phyloP scores from a whole-genome alignment of 2,329 filamentous ascomycete genomes.

The Uncinocarpus reesii region DNA sequence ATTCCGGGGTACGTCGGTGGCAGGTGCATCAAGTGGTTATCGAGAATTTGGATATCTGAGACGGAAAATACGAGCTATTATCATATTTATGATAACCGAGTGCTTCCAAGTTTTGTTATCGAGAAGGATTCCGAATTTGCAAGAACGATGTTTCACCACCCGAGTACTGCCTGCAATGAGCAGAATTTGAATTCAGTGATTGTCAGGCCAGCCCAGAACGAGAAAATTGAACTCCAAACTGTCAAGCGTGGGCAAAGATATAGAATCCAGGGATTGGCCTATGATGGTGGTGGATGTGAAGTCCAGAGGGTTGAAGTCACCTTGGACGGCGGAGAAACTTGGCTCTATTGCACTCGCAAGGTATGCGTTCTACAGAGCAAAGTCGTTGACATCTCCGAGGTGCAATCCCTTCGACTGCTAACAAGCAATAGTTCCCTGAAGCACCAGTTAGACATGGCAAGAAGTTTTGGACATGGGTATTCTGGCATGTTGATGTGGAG shows the following conservation, averaged over 20 bases:
- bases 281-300: conserved; percentile 43
- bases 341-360: conserved; percentile 41
- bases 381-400: background rate
- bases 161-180: conserved; percentile 41
- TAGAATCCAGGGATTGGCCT: conserved; percentile 40
- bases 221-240: conserved; percentile 34
- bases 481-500: conserved; percentile 44
- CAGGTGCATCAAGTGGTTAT: conserved; percentile 36
- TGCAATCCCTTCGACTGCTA: conserved; percentile 14
- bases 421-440: conserved; percentile 35
- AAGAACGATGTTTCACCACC: conserved; percentile 39
- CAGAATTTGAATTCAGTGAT: conserved; percentile 44
- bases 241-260: conserved; percentile 34
- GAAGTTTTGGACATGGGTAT: conserved; percentile 47
- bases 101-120: conserved; percentile 40
- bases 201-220: conserved; percentile 38
- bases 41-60: conserved; percentile 33
- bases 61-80: conserved; percentile 36
- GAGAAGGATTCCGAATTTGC: conserved; percentile 43
- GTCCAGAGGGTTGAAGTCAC: conserved; percentile 43
- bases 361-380: conserved; percentile 20
- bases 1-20: conserved; percentile 37
- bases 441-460: conserved; percentile 42
- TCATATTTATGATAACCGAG: conserved; percentile 44
- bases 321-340: conserved; percentile 39